Evolutionary conservation across 2,329 filamentous ascomycete species (phyloP).

Genomic region (Aaosphaeria arxii): DNA sequence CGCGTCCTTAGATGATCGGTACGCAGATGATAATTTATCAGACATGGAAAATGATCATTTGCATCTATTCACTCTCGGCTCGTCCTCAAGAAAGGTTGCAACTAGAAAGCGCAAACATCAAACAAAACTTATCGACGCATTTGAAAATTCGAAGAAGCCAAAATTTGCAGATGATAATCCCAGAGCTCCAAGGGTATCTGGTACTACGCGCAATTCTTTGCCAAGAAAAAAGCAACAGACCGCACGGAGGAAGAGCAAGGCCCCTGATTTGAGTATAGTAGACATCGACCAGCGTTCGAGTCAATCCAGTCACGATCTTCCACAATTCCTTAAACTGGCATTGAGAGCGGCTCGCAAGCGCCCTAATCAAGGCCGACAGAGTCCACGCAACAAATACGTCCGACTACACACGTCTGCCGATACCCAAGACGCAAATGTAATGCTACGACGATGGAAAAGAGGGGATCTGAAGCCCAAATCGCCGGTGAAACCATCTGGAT

Average conservation of each 20-base stretch:
- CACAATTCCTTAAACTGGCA: constrained; percentile 57
- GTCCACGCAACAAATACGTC: constrained; percentile 51
- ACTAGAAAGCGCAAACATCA: constrained; percentile 33
- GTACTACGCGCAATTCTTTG: neutral
- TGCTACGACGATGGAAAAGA: constrained; percentile 50
- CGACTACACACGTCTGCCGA: constrained; percentile 52
- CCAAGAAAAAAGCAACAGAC: constrained; percentile 3
- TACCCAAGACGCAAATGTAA: constrained; percentile 52
- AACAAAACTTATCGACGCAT: constrained; percentile 35
- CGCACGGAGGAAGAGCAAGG: neutral
- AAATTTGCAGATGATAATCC: constrained; percentile 2
- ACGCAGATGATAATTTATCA: constrained; percentile 28
- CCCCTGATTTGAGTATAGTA: constrained; percentile 47
- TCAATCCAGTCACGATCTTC: constrained; percentile 31
- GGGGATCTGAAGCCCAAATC: constrained; percentile 35
- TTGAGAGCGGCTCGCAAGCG: constrained; percentile 50
- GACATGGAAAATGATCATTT: constrained; percentile 46
- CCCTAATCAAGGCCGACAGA: constrained; percentile 49
- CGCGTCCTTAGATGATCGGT: constrained; percentile 21
- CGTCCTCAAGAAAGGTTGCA: constrained; percentile 3
- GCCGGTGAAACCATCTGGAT: neutral
- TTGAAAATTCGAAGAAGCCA: constrained; percentile 14
- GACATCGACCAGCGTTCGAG: constrained; percentile 44
- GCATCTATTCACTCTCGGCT: constrained; percentile 29
- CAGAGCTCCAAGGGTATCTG: neutral